Percentiles rank a stretch among this genome's conserved stretches.
Conservation (phyloP, 2,329 filamentous ascomycete species). For the Xylaria polymorpha region DNA sequence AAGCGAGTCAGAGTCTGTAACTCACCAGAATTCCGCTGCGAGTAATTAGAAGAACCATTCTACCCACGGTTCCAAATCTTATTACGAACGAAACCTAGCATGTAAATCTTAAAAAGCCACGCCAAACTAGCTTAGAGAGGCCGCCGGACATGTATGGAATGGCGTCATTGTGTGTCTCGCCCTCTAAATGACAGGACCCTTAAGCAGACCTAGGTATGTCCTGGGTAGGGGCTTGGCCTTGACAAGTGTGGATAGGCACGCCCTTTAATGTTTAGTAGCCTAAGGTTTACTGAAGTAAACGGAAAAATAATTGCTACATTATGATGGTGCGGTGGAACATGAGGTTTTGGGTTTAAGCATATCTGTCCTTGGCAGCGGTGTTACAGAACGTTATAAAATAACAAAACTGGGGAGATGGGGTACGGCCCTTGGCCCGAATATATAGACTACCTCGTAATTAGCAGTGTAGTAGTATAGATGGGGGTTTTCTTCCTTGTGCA, state of each 20-base stretch:
- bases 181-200: background rate
- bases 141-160: background rate
- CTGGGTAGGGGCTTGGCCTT: too few relatives aligned
- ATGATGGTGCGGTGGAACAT: background rate
- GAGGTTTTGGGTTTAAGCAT: background rate
- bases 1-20: slow-evolving; percentile 13
- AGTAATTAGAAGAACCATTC: slow-evolving; percentile 2
- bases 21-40: background rate
- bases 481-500: background rate
- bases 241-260: background rate
- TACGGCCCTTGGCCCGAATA: too few relatives aligned
- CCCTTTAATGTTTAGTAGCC: background rate
- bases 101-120: background rate
- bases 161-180: background rate
- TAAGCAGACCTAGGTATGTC: too few relatives aligned
- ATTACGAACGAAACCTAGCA: too few relatives aligned
- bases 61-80: background rate
- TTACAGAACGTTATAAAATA: too few relatives aligned
- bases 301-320: background rate
- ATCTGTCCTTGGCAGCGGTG: background rate
- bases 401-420: too few relatives aligned
- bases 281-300: background rate
- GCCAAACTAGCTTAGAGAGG: background rate
- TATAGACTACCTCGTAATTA: too few relatives aligned
- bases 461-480: too few relatives aligned